Conservation (phyloP, 345 rosid species). For the Salix koriyanagi region DNA sequence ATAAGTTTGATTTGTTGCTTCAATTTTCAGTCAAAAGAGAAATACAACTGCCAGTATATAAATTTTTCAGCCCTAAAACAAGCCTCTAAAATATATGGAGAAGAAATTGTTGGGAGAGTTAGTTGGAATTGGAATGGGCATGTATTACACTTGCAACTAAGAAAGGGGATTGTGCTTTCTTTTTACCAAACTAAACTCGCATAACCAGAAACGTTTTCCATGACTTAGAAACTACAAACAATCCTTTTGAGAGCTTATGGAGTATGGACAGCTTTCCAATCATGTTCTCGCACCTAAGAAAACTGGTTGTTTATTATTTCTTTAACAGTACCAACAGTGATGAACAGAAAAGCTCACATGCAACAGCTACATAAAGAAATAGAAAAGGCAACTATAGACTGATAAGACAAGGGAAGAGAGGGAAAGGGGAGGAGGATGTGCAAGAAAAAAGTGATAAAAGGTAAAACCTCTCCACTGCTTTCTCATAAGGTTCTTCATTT, state of each 20-base stretch:
- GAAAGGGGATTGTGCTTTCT: neutral
- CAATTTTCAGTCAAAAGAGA: neutral
- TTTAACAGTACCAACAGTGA: neutral
- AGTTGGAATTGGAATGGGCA: neutral
- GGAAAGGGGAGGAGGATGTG: neutral
- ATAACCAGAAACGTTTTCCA: neutral
- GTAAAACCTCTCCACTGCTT: constrained; percentile 74
- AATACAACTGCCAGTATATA: neutral
- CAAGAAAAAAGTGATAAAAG: neutral
- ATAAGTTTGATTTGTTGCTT: neutral
- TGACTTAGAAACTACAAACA: neutral
- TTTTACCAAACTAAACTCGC: neutral
- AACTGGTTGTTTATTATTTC: neutral
- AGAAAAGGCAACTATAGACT: neutral
- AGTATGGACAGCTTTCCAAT: neutral
- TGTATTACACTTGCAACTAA: neutral
- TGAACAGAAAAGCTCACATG: neutral
- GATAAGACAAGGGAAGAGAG: neutral
- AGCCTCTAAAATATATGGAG: neutral
- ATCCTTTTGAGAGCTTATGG: neutral
- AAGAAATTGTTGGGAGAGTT: neutral
- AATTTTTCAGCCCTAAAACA: neutral
- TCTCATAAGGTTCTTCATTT: constrained; percentile 84
- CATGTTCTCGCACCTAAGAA: neutral
- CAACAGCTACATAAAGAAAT: neutral